Conservation (phyloP, 2,329 filamentous ascomycete genomes). For the Aspergillus quadrilineatus region DNA sequence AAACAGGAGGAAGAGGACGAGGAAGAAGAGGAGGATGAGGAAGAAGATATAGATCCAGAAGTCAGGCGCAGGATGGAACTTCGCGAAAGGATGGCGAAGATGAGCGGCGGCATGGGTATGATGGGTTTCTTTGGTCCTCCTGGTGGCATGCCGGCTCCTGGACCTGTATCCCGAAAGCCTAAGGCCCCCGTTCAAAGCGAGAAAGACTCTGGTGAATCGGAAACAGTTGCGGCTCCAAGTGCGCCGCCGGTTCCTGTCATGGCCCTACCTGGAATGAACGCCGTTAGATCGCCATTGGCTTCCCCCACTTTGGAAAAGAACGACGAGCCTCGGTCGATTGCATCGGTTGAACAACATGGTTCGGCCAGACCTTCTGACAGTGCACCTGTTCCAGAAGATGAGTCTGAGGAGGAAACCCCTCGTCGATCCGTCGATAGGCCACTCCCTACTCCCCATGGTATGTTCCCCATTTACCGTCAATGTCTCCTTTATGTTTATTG, state of each 20-base stretch:
- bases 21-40: conserved; percentile 71
- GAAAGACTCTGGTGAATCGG: conserved; percentile 32
- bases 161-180: conserved; percentile 47
- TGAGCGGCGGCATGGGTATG: conserved; percentile 98
- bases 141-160: conserved; percentile 55
- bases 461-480: conserved; percentile 23
- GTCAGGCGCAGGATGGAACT: conserved; percentile 81
- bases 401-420: conserved; percentile 33
- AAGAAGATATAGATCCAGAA: conserved; percentile 86
- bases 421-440: conserved; percentile 44
- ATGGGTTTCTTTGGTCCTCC: conserved; percentile 84
- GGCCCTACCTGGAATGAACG: conserved; percentile 68
- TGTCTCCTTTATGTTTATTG: neutral
- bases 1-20: conserved; percentile 37
- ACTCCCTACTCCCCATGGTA: conserved; percentile 52
- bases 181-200: conserved; percentile 43
- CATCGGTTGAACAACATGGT: conserved; percentile 43
- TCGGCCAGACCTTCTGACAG: conserved; percentile 55
- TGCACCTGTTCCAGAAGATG: conserved; percentile 48
- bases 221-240: conserved; percentile 30
- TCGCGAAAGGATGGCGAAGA: conserved; percentile 93
- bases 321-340: conserved; percentile 43
- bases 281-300: conserved; percentile 48
- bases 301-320: conserved; percentile 51
- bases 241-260: conserved; percentile 55